Conservation (phyloP, 2,329 filamentous ascomycete genomes). For the Sporothrix variecibatus region DNA sequence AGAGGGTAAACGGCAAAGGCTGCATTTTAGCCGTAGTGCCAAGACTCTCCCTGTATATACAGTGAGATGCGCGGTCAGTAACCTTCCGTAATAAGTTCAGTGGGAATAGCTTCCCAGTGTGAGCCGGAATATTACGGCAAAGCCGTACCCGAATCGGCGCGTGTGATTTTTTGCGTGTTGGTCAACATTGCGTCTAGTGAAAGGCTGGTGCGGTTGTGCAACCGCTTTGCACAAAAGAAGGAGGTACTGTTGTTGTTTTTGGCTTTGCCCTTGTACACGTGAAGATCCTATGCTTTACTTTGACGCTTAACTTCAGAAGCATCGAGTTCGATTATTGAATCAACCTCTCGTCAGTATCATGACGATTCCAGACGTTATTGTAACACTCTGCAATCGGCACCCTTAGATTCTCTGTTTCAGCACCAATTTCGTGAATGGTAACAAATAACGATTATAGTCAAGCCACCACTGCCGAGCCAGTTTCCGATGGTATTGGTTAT, state of each 20-base stretch:
- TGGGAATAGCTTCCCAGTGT: not conserved
- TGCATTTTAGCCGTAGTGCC: not conserved
- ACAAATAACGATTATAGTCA: not conserved
- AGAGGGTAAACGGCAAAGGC: not conserved
- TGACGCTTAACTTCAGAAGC: too few relatives aligned
- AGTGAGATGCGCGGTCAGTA: not conserved
- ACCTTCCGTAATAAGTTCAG: not conserved
- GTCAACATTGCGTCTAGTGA: too few relatives aligned
- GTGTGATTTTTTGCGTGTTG: not conserved
- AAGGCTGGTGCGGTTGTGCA: too few relatives aligned
- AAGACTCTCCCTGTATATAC: not conserved
- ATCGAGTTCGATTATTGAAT: too few relatives aligned
- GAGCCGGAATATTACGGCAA: too few relatives aligned
- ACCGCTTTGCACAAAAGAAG: too few relatives aligned
- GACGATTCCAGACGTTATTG: too few relatives aligned
- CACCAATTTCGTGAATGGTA: not conserved
- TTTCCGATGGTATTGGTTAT: not conserved
- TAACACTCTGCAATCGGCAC: too few relatives aligned
- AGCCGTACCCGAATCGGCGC: not conserved
- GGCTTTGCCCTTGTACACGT: too few relatives aligned
- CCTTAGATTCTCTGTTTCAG: not conserved
- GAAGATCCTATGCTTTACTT: too few relatives aligned
- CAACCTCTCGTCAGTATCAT: too few relatives aligned
- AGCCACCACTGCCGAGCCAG: not conserved
- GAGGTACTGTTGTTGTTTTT: too few relatives aligned